A percentile compares a stretch with the other conserved stretches of the same genome.
Conservation (phyloP, 129 eudicot genomes). For the Flaveria sonorensis region DNA sequence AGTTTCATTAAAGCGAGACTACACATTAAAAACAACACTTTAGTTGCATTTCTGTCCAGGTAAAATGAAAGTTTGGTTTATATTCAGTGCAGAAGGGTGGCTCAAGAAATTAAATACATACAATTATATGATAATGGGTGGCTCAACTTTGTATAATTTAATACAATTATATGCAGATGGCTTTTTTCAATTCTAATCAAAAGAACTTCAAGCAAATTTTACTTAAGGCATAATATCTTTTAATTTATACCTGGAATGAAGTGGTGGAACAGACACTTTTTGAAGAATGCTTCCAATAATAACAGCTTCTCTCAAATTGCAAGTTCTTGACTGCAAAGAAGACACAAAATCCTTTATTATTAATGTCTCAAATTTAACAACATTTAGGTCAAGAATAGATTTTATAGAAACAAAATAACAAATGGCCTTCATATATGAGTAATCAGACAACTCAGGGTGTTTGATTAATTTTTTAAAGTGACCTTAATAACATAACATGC, state of each 20-base stretch:
- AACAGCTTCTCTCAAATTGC: slow-evolving; percentile 87
- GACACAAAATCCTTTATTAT: background rate
- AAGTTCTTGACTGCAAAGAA: slow-evolving; percentile 70
- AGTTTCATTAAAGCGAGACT: slow-evolving; percentile 91
- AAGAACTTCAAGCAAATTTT: background rate
- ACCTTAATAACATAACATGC: too few species aligned
- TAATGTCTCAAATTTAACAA: background rate
- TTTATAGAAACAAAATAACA: background rate
- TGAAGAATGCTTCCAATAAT: slow-evolving; percentile 83
- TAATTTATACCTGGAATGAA: slow-evolving; percentile 73
- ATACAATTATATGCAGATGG: background rate
- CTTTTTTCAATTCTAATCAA: background rate
- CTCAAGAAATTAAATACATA: background rate
- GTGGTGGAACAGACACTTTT: slow-evolving; percentile 86
- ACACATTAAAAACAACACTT: slow-evolving; percentile 27
- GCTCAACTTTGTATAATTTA: too few species aligned
- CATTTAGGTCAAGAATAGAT: background rate
- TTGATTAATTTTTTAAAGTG: background rate
- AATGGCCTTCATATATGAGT: background rate
- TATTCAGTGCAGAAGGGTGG: background rate
- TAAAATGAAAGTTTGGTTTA: background rate
- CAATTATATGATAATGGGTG: too few species aligned
- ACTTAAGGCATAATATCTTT: background rate
- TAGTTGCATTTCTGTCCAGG: slow-evolving; percentile 6
- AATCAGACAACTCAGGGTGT: background rate